Conservation (phyloP, 2,329 filamentous ascomycete genomes). For the Colletotrichum sp. region DNA sequence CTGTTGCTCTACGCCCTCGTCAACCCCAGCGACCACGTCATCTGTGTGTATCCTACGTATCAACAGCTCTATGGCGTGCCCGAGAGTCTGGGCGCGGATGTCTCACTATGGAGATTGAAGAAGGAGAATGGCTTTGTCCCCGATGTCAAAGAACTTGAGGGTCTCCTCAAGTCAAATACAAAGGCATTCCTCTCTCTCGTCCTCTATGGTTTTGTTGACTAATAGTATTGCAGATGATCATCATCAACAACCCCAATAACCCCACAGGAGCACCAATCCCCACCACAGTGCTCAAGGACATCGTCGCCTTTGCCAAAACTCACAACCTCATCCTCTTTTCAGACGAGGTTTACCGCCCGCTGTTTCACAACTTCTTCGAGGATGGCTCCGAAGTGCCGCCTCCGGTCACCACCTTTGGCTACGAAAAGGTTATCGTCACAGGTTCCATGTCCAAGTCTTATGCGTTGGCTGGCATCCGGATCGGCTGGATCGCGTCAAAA, state of each 20-base stretch:
- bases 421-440: conserved; percentile 73
- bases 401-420: conserved; percentile 74
- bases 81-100: conserved; percentile 72
- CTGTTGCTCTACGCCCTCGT: conserved; percentile 73
- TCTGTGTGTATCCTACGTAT: conserved; percentile 84
- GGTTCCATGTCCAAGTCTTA: conserved; percentile 89
- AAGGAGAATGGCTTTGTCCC: conserved; percentile 68
- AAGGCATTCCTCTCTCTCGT: conserved; percentile 57
- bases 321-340: conserved; percentile 71
- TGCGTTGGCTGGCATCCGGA: conserved; percentile 78
- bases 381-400: conserved; percentile 60
- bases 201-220: neutral
- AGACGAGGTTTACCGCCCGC: conserved; percentile 84
- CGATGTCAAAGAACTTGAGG: conserved; percentile 67
- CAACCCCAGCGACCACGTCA: conserved; percentile 75
- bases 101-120: conserved; percentile 74
- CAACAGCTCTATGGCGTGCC: conserved; percentile 82
- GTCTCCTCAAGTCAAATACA: conserved; percentile 68
- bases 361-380: conserved; percentile 71
- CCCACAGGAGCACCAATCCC: conserved; percentile 77
- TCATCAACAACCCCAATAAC: conserved; percentile 80
- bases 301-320: conserved; percentile 68
- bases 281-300: conserved; percentile 60
- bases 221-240: conserved; percentile 44
- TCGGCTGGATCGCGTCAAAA: conserved; percentile 82